These are phyloP conservation scores for Neobulgaria alba DNA, from an alignment of 2,329 filamentous ascomycete genomes.

Conservation along the genomic window DNA sequence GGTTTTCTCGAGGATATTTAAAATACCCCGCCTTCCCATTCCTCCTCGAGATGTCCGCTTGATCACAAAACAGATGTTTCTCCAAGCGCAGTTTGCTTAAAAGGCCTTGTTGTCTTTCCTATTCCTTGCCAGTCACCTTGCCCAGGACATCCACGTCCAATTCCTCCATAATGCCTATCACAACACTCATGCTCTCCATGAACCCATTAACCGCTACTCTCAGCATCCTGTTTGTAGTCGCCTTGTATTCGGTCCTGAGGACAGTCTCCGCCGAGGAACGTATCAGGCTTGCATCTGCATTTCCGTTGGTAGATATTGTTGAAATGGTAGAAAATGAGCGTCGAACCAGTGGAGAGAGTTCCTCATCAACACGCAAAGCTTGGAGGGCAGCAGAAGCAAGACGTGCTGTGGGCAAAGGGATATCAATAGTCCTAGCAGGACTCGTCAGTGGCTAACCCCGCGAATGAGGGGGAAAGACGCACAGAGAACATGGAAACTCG, in stretches of 20 bases:
- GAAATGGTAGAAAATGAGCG: conserved; percentile 55
- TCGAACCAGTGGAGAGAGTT: conserved; percentile 76
- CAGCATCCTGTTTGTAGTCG: conserved; percentile 92
- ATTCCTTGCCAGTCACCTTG: conserved; percentile 26
- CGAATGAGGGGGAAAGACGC: conserved; percentile 28
- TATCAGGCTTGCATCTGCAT: neutral
- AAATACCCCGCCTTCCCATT: no score
- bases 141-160: conserved; percentile 76
- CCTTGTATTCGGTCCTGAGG: conserved; percentile 68
- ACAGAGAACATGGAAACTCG: conserved; percentile 57
- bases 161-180: conserved; percentile 84
- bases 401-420: conserved; percentile 69
- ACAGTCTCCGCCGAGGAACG: conserved; percentile 37
- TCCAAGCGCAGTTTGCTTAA: no score
- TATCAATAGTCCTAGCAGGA: conserved; percentile 21
- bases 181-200: conserved; percentile 79
- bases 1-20: no score
- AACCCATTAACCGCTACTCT: conserved; percentile 94
- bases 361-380: conserved; percentile 75
- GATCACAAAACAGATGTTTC: no score
- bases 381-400: conserved; percentile 69
- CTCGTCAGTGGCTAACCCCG: neutral
- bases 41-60: no score
- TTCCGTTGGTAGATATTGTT: neutral
- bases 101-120: no score